Percentiles rank a stretch among this genome's conserved stretches.
phyloP scores from a whole-genome alignment of 768 basidiomycete species.

The Sporobolomyces roseus region DNA sequence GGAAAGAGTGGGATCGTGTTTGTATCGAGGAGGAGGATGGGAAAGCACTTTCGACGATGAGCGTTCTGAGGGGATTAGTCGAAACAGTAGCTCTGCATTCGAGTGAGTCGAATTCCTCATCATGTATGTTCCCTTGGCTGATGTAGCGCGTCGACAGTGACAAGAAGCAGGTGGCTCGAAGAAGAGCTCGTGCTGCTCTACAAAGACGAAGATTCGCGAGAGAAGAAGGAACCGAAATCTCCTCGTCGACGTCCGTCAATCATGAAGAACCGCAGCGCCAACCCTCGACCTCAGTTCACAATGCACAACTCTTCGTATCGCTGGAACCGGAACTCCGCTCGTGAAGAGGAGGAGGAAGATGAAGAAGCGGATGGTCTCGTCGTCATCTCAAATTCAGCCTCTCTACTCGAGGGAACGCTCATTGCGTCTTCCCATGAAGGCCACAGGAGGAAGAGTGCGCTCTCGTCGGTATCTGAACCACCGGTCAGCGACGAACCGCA shows the following conservation, averaged over 20 bases:
- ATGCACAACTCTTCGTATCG: background rate
- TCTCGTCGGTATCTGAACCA: no score
- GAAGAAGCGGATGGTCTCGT: conserved; percentile 27
- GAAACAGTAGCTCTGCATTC: conserved; percentile 29
- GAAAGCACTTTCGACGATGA: background rate
- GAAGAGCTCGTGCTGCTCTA: background rate
- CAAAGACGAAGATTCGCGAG: no score
- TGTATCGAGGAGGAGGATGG: conserved; percentile 19
- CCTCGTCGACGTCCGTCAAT: background rate
- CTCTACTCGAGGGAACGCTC: conserved; percentile 22
- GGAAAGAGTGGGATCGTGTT: conserved; percentile 33
- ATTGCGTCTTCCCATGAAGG: background rate
- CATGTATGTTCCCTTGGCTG: background rate
- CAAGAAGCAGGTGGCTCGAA: conserved; percentile 7
- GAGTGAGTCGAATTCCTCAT: conserved; percentile 5
- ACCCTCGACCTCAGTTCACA: conserved; percentile 6
- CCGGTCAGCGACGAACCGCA: no score
- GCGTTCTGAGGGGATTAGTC: background rate
- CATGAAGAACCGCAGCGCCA: background rate
- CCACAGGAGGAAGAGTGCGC: no score
- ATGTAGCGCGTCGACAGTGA: background rate
- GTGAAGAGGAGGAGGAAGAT: conserved; percentile 2
- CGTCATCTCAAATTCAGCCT: conserved; percentile 1
- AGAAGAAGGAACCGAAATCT: background rate
- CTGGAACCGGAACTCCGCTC: conserved; percentile 8